phyloP scores from a whole-genome alignment of 2,329 filamentous ascomycete genomes.

The Rasamsonia emersonii region DNA sequence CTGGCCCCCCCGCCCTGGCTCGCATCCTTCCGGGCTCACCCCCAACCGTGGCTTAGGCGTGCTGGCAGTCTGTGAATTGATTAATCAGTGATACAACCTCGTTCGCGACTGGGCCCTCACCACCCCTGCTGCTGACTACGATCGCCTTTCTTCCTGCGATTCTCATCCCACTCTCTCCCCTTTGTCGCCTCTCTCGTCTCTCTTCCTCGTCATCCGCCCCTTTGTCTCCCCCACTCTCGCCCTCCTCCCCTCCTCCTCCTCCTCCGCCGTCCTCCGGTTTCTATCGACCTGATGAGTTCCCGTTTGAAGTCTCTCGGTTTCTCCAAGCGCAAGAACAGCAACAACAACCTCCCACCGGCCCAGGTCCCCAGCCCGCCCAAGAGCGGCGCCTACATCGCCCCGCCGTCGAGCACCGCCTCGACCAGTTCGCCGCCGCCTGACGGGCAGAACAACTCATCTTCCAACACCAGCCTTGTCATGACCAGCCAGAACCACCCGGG shows the following conservation, averaged over 20 bases:
- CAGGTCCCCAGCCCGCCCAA: conserved; percentile 21
- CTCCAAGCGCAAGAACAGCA: conserved; percentile 42
- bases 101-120: too few relatives aligned
- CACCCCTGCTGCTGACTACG: too few relatives aligned
- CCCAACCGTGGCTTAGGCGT: too few relatives aligned
- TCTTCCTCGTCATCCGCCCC: conserved; percentile 8
- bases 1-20: too few relatives aligned
- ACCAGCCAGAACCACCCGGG: conserved; percentile 48
- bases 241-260: conserved; percentile 8
- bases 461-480: conserved; percentile 46
- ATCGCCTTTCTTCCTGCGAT: conserved; percentile 1
- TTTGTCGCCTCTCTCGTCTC: conserved; percentile 9
- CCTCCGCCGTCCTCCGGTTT: conserved; percentile 10
- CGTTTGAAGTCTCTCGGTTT: conserved; percentile 43
- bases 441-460: conserved; percentile 34
- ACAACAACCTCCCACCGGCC: conserved; percentile 32
- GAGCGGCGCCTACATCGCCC: conserved; percentile 23
- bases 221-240: conserved; percentile 8
- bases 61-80: too few relatives aligned
- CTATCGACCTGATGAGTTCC: conserved; percentile 44
- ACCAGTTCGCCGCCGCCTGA: conserved; percentile 29
- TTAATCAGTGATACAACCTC: too few relatives aligned
- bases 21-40: too few relatives aligned
- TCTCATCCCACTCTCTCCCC: conserved; percentile 9
- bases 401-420: conserved; percentile 26